Evolutionary conservation across 306 rosid genomes (phyloP).

Genomic region (Cucurbita maxima): DNA sequence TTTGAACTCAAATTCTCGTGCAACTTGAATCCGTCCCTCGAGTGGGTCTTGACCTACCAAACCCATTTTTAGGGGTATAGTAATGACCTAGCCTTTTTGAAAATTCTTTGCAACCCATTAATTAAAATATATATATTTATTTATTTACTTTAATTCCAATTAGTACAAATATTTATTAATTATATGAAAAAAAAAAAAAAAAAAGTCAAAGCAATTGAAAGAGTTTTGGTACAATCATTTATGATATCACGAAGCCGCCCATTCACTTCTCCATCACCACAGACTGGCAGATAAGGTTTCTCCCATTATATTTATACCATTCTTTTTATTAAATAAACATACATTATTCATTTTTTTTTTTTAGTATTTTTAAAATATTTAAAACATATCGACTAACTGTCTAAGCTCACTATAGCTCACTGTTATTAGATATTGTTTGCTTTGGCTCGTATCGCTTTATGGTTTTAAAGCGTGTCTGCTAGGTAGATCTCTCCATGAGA

Average conservation of each 20-base stretch:
- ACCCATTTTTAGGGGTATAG: neutral
- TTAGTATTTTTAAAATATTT: neutral
- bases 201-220: neutral
- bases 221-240: constrained; percentile 1
- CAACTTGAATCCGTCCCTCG: no score
- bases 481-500: no score
- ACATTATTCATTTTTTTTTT: neutral
- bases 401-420: no score
- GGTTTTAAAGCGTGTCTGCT: no score
- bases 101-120: no score
- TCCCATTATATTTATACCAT: neutral
- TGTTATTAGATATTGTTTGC: no score
- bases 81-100: neutral
- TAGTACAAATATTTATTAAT: neutral
- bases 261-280: constrained; percentile 2
- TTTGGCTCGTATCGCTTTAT: no score
- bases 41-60: neutral
- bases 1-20: no score
- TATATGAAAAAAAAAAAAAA: neutral
- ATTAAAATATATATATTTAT: no score
- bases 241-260: constrained; percentile 6
- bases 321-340: neutral
- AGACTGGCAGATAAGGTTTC: neutral
- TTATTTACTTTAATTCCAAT: neutral
- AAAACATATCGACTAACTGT: neutral